Evolutionary conservation across 441 rosid species (phyloP), one percentile per base, ranked within the genome.

Genomic region (Populus hybrid): DNA sequence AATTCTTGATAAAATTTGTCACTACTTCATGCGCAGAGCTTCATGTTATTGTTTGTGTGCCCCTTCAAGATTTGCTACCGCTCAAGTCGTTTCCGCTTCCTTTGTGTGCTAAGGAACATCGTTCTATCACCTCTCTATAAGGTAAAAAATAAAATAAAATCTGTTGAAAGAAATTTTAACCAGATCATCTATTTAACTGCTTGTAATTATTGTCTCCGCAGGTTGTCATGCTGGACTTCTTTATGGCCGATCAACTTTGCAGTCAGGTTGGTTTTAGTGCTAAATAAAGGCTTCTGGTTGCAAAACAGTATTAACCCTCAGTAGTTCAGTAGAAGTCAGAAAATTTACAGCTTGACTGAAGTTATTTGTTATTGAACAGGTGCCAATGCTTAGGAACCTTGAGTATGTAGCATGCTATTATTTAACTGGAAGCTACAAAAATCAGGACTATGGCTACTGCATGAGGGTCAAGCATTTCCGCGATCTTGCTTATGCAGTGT

Each of bases 231-330:
- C 87, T 96, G 75, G 99, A 96, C 85, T 96, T 96, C 88, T 96
- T 96, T 92, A 92, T 96, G 98, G 99, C 99, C 70, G 99, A 96
- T 85, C 99, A 96, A 76, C 91, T 96, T 64, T 96, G 98, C 70
- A 96, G 99, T 78, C 99, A 94, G 94, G 98, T 95, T 81, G 24
- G 38, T 69, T 75, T 71, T 59, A 24, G 26, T 64, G 30, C 70
- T 26, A 59, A 67, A 19, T 40, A 23, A 70, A 34, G 70, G 16
- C 61, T 46, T 23, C 69, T 50, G 23, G 32, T 72, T 74, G 21
- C n/a, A 9, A 65, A 75, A 71, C 40, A 57, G 67, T 2, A 9
- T n/a, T 61, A 59, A 63, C 32, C 42, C 72, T 50, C 30, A 11
- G 23, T 8, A 63, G 24, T 21, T 63, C 66, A 9, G 66, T 21